Percentiles rank a stretch among this genome's conserved stretches.
Conservation (phyloP, 257 asterid genomes). For the Gynochthodes officinalis region DNA sequence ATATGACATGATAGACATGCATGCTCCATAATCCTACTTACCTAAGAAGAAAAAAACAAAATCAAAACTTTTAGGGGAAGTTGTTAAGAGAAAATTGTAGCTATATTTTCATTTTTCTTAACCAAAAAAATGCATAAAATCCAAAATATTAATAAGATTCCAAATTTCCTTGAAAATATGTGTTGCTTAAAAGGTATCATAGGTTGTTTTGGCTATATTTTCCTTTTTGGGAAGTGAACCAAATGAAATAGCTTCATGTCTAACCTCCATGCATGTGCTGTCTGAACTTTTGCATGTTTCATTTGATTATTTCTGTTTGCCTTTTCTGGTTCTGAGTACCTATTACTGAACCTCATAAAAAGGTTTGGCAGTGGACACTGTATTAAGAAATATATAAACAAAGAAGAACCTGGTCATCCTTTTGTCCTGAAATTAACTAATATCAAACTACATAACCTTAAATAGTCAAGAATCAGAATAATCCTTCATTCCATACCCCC, state of each 20-base stretch:
- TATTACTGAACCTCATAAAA: conserved; percentile 16
- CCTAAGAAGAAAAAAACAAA: background rate
- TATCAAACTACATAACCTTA: conserved; percentile 9
- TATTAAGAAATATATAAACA: background rate
- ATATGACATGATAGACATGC: background rate
- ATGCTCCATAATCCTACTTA: background rate
- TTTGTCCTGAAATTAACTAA: background rate
- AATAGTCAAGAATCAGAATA: conserved; percentile 11
- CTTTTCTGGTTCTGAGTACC: conserved; percentile 8
- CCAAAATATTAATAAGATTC: background rate
- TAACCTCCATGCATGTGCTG: conserved; percentile 10
- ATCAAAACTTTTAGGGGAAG: too few relatives aligned
- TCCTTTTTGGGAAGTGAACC: background rate
- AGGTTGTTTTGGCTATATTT: background rate
- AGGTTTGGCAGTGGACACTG: conserved; percentile 1
- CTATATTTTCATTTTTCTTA: background rate
- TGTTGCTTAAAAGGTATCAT: background rate
- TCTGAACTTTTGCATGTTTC: conserved; percentile 9
- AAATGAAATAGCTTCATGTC: conserved; percentile 2
- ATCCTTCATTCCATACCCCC: conserved; percentile 1
- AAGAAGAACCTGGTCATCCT: conserved; percentile 11
- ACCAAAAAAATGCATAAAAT: too few relatives aligned
- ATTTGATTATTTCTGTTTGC: conserved; percentile 2
- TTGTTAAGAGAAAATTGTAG: too few relatives aligned
- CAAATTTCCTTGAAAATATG: background rate